A percentile compares a stretch with the other conserved stretches of the same genome.
Evolutionary conservation across 768 basidiomycete genomes (phyloP).

Genomic region (Butyriboletus loyo): DNA sequence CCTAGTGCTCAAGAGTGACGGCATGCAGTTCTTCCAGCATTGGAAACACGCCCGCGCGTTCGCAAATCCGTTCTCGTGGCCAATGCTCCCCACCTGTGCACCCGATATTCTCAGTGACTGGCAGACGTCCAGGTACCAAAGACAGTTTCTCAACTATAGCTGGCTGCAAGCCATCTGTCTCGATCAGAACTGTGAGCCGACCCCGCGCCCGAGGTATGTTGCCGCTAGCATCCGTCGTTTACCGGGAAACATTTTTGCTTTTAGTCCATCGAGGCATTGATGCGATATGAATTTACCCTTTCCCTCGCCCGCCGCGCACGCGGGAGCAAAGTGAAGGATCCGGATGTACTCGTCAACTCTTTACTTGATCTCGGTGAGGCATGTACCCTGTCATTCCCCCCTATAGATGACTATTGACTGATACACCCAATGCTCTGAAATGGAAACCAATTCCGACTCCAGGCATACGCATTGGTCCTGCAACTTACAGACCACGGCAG

Average conservation of each 20-base stretch:
- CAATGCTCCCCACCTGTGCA: constrained; percentile 26
- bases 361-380: constrained; percentile 29
- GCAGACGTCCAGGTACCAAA: constrained; percentile 22
- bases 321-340: constrained; percentile 24
- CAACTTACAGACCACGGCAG: constrained; percentile 24
- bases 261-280: constrained; percentile 27
- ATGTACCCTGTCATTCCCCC: not conserved
- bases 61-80: constrained; percentile 33
- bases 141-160: constrained; percentile 29
- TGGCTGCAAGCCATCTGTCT: constrained; percentile 30
- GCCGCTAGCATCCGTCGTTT: not conserved
- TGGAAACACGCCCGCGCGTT: constrained; percentile 33
- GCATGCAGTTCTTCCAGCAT: constrained; percentile 28
- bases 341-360: constrained; percentile 17
- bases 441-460: not conserved
- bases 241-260: not conserved
- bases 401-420: not conserved
- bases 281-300: constrained; percentile 24
- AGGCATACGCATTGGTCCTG: constrained; percentile 27
- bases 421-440: not conserved
- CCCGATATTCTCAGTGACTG: constrained; percentile 29
- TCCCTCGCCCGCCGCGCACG: constrained; percentile 22
- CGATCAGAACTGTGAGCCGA: constrained; percentile 27
- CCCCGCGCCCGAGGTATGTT: constrained; percentile 20
- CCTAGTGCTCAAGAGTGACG: constrained; percentile 18